Evolutionary conservation across 2,329 filamentous ascomycete species (phyloP), one percentile per base, ranked within the genome.

Genomic region (Colletotrichum tofieldiae): DNA sequence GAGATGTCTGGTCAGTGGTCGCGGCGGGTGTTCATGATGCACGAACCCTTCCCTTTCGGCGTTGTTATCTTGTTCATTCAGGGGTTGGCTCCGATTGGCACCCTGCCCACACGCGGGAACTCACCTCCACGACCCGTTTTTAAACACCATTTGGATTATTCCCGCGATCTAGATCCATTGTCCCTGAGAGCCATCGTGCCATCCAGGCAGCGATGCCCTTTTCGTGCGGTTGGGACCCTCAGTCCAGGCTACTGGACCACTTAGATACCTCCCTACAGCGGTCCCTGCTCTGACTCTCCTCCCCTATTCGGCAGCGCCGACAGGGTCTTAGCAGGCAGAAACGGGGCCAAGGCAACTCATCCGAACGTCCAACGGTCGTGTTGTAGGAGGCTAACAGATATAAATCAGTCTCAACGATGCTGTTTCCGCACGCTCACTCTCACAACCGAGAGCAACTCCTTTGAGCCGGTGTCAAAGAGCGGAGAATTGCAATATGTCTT

Each of bases 241-340:
- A n/a, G 8, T n/a, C 52, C 52, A 55, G 32, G 52, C 52, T n/a
- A 37, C 29, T 0, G 55, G n/a, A 5, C 9, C 39, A 20, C 23
- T 23, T 7, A 11, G 35, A 37, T 9, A 37, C 23, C 55, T 16
- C 11, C 29, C 29, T 32, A 20, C 11, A 23, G 55, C n/a, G n/a
- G n/a, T 35, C 55, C 37, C 55, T 55, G 37, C 39, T 35, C 37
- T 26, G 5, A 23, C 35, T n/a, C 9, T 35, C 58, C 18, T 47
- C 18, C 39, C 11, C 20, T 32, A n/a, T 47, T 35, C 18, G 41
- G 58, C 41, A 45, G 23, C 9, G 26, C n/a, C 26, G 20, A 61
- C 41, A 45, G 58, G 58, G 41, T 16, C 8, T 5, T 20, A 47
- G 26, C 41, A 61, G 58, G 58, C 58, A 61, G 58, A 61, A 35